Evolutionary conservation across 176 grass and related monocot species (phyloP).

Genomic region (Microstegium vimineum): DNA sequence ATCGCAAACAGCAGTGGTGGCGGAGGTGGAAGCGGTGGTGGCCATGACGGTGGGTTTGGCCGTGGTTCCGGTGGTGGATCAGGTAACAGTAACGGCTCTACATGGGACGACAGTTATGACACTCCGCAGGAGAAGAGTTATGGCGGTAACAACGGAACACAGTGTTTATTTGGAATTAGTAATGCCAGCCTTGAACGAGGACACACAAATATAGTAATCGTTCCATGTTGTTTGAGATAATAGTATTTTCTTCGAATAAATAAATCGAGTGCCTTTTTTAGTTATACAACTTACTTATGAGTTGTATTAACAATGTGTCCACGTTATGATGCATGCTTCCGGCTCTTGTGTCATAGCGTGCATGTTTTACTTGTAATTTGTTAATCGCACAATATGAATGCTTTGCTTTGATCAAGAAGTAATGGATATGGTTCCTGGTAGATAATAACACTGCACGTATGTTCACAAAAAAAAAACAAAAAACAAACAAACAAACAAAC

Average conservation of each 20-base stretch:
- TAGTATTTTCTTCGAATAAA: not conserved
- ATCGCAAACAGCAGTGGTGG: not conserved
- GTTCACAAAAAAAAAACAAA: too few species aligned
- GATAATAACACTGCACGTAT: too few species aligned
- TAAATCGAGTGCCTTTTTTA: not conserved
- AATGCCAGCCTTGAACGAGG: not conserved
- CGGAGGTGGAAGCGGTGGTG: not conserved
- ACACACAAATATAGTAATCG: not conserved
- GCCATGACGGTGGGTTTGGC: slow-evolving; percentile 8
- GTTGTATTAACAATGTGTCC: too few species aligned
- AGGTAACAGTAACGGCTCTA: not conserved
- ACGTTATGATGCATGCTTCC: too few species aligned
- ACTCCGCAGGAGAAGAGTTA: too few species aligned
- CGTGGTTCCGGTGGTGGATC: not conserved
- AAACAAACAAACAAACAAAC: too few species aligned
- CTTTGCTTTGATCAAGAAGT: too few species aligned
- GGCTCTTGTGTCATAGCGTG: too few species aligned
- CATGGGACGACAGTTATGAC: not conserved
- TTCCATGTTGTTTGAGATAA: not conserved
- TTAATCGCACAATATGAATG: too few species aligned
- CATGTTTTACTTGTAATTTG: too few species aligned
- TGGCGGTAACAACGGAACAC: not conserved
- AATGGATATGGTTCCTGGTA: too few species aligned
- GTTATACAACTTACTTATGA: too few species aligned
- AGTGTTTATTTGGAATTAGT: not conserved